Evolutionary conservation across 2,329 filamentous ascomycete species (phyloP), one percentile per base, ranked within the genome.

Genomic region (Colletotrichum lini): DNA sequence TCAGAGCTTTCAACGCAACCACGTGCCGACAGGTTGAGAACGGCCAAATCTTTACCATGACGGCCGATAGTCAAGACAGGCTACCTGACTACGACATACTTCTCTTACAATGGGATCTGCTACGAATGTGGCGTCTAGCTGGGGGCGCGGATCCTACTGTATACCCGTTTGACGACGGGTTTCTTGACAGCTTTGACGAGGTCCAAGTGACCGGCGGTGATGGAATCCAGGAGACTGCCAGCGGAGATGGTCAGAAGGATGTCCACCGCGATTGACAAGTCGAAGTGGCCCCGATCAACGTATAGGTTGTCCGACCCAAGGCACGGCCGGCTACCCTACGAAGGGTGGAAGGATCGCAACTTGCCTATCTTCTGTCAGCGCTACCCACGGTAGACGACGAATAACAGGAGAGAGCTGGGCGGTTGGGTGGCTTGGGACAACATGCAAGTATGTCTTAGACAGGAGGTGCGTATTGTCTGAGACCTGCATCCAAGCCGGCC

Each of bases 401-500:
- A 57, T 63, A 7, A 44, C 40, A 52, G 38, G 13, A 8, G 45
- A 50, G n/a, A n/a, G n/a, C n/a, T n/a, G n/a, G n/a, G n/a, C n/a
- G n/a, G n/a, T n/a, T n/a, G n/a, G n/a, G n/a, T n/a, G n/a, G n/a
- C n/a, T n/a, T n/a, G n/a, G n/a, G n/a, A n/a, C n/a, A n/a, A n/a
- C n/a, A n/a, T n/a, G n/a, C n/a, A n/a, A n/a, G n/a, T n/a, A n/a
- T n/a, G n/a, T n/a, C n/a, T n/a, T n/a, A n/a, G n/a, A n/a, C n/a
- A 68, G 18, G 15, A 40, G 23, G 21, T 50, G 52, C 45, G n/a
- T 47, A 30, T 40, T 68, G 68, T 71, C 68, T 71, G 9, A 68
- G 68, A 71, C 68, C 45, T 68, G 65, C 65, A 58, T 63, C 21
- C 8, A 53, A 44, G 54, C 65, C 45, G 30, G 65, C 56, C 49